Conservation (phyloP, 768 basidiomycete species). For the Leccinum sublutescens region DNA sequence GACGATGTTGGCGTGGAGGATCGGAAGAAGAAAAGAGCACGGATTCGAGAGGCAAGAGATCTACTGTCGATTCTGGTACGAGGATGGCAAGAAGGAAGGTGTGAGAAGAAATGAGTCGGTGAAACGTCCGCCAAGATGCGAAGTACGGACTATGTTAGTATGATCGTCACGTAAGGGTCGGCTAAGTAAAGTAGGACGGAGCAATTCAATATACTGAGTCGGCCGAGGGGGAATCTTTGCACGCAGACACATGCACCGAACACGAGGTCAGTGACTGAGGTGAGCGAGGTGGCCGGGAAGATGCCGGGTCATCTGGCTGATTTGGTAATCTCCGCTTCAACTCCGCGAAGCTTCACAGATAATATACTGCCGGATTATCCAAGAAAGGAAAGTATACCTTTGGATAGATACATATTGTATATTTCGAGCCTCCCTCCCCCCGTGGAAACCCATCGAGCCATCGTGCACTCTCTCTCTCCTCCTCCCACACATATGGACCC, state of each 20-base stretch:
- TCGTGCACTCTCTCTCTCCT: constrained; percentile 12
- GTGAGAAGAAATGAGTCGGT: constrained; percentile 3
- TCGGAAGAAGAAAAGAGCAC: constrained; percentile 11
- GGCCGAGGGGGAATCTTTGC: constrained; percentile 10
- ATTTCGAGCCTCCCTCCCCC: constrained; percentile 11
- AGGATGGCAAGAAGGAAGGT: constrained; percentile 14
- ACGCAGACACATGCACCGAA: constrained; percentile 1
- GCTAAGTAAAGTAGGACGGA: neutral
- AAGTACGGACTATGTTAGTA: neutral
- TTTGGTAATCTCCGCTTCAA: constrained; percentile 14
- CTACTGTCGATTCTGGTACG: neutral
- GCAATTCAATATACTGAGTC: neutral
- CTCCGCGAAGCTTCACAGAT: constrained; percentile 22
- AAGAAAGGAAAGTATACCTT: constrained; percentile 19
- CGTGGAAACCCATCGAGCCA: constrained; percentile 19
- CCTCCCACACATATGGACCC: constrained; percentile 23
- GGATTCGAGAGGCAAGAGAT: constrained; percentile 5
- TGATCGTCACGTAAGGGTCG: neutral
- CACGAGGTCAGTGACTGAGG: constrained; percentile 16
- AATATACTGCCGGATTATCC: constrained; percentile 19
- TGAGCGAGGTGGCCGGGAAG: neutral
- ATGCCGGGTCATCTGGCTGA: constrained; percentile 9
- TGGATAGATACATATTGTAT: constrained; percentile 13
- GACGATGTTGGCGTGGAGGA: constrained; percentile 11
- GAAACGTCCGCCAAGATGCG: neutral